These are phyloP conservation scores for Zygotorulaspora chibaensis DNA, from an alignment of 805 yeast species.

Conservation along the genomic window DNA sequence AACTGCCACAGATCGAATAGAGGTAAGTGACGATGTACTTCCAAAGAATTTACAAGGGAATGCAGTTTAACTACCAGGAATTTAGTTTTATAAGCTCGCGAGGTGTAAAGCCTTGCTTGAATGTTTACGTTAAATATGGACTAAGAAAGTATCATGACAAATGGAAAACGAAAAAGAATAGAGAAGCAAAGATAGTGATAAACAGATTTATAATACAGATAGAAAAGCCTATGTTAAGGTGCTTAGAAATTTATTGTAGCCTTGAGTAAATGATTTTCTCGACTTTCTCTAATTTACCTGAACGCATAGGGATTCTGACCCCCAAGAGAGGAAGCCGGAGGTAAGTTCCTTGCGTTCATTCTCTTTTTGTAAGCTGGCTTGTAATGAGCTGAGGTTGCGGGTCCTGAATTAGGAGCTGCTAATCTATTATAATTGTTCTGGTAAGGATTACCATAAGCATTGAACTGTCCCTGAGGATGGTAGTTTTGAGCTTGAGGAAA, in stretches of 20 bases:
- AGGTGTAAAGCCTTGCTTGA: no score
- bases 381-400: slow-evolving; percentile 20
- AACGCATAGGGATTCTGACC: slow-evolving; percentile 45
- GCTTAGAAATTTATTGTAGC: no score
- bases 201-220: no score
- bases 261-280: background rate
- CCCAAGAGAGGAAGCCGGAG: slow-evolving; percentile 41
- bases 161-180: no score
- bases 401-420: slow-evolving; percentile 5
- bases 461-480: slow-evolving; percentile 1
- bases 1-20: slow-evolving; percentile 1
- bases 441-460: slow-evolving; percentile 3
- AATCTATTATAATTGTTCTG: slow-evolving; percentile 3
- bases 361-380: slow-evolving; percentile 41
- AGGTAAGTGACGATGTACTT: slow-evolving; percentile 4
- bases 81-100: no score
- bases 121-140: no score
- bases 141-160: no score
- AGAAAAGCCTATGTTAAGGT: no score
- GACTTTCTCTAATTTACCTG: slow-evolving; percentile 24
- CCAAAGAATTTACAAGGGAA: background rate
- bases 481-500: slow-evolving; percentile 1
- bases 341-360: slow-evolving; percentile 33
- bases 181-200: no score
- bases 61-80: no score